A percentile compares a stretch with the other conserved stretches of the same genome.
These are phyloP conservation scores for Lactarius hatsudake DNA, from an alignment of 768 basidiomycete species.

Conservation along the genomic window DNA sequence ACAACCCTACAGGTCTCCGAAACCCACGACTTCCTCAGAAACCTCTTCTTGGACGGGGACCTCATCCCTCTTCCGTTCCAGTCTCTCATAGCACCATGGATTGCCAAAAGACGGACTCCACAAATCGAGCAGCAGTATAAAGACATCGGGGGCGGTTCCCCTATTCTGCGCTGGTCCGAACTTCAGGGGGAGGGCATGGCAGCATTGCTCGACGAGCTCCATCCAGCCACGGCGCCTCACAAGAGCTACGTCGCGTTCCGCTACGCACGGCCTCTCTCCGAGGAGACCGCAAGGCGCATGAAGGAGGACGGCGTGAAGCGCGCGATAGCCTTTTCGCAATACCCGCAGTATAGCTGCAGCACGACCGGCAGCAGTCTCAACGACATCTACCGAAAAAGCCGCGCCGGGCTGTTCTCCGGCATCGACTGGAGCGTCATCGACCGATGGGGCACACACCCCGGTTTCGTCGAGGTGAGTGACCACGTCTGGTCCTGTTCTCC, in stretches of 20 bases:
- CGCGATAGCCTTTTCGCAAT: constrained; percentile 96
- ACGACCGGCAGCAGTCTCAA: constrained; percentile 98
- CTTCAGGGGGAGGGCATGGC: constrained; percentile 90
- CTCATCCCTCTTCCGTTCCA: constrained; percentile 96
- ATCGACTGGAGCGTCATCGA: constrained; percentile 98
- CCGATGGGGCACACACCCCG: constrained; percentile 94
- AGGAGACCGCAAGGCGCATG: constrained; percentile 79
- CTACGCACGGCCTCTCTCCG: constrained; percentile 86
- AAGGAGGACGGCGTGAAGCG: constrained; percentile 86
- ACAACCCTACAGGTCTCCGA: constrained; percentile 66
- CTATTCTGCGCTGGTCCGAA: constrained; percentile 87
- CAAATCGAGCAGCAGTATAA: constrained; percentile 92
- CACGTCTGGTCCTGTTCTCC: constrained; percentile 1
- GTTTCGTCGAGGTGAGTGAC: constrained; percentile 81
- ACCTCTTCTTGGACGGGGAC: constrained; percentile 89
- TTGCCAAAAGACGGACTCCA: constrained; percentile 87
- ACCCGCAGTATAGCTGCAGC: constrained; percentile 97
- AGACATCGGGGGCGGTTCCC: constrained; percentile 95
- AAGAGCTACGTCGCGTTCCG: constrained; percentile 96
- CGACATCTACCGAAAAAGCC: constrained; percentile 73
- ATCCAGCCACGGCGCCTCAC: constrained; percentile 90
- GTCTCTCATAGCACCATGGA: constrained; percentile 77
- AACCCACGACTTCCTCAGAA: constrained; percentile 88
- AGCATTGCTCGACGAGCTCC: constrained; percentile 87
- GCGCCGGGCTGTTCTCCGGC: constrained; percentile 56